These are phyloP conservation scores for Cyclotella atomus DNA, from an alignment of 108 stramenopile species.

Conservation along the genomic window DNA sequence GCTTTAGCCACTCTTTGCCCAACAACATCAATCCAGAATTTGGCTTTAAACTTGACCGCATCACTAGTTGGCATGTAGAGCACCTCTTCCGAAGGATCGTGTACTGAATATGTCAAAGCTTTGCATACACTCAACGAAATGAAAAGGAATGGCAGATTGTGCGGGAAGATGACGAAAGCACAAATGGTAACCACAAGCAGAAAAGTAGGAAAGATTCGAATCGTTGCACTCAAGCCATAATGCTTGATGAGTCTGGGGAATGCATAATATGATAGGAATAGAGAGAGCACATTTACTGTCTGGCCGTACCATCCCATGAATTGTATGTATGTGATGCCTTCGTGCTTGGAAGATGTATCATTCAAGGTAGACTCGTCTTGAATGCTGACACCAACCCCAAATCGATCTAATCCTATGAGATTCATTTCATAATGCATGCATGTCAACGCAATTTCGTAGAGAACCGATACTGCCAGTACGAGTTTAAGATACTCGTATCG, in stretches of 20 bases:
- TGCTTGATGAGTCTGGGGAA: slow-evolving; percentile 80
- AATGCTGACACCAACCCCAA: slow-evolving; percentile 51
- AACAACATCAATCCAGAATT: slow-evolving; percentile 93
- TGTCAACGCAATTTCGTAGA: slow-evolving; percentile 94
- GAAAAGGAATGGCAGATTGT: slow-evolving; percentile 83
- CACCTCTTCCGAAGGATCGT: slow-evolving; percentile 94
- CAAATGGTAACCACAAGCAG: slow-evolving; percentile 72
- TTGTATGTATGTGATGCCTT: slow-evolving; percentile 66
- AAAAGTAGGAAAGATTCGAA: slow-evolving; percentile 87
- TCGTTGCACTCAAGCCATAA: slow-evolving; percentile 74
- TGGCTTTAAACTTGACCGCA: slow-evolving; percentile 83
- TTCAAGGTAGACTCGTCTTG: slow-evolving; percentile 11
- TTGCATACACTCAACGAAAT: slow-evolving; percentile 83
- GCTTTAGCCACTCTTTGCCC: slow-evolving; percentile 88
- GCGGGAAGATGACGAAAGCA: slow-evolving; percentile 74
- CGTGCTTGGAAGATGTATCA: not conserved
- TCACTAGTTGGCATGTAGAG: slow-evolving; percentile 91
- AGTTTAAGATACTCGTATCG: slow-evolving; percentile 89
- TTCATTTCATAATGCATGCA: slow-evolving; percentile 98
- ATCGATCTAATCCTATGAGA: slow-evolving; percentile 80
- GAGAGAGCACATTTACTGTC: slow-evolving; percentile 84
- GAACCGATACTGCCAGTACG: slow-evolving; percentile 92
- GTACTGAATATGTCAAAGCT: slow-evolving; percentile 92
- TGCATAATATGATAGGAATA: slow-evolving; percentile 78
- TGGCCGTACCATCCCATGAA: slow-evolving; percentile 95